Conservation (phyloP, 2,329 filamentous ascomycete species). For the Ploettnerulaceae sp. region DNA sequence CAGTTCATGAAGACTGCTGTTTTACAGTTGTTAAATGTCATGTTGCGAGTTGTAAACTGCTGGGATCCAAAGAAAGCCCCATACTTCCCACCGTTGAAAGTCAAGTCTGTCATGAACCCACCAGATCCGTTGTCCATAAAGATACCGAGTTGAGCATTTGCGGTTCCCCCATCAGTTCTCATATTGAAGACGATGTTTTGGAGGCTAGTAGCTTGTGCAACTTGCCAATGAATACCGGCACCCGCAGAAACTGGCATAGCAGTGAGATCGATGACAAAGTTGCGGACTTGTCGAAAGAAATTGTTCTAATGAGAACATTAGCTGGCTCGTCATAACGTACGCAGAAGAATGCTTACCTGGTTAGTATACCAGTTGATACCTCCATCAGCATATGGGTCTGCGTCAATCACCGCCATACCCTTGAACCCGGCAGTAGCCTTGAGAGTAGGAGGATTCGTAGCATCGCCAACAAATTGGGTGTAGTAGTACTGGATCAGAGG, state of each 20-base stretch:
- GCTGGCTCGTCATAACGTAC: neutral
- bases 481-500: constrained; percentile 87
- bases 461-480: constrained; percentile 86
- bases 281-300: constrained; percentile 79
- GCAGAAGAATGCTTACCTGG: constrained; percentile 57
- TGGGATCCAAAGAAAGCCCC: constrained; percentile 80
- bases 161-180: constrained; percentile 57
- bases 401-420: constrained; percentile 86
- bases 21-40: constrained; percentile 76
- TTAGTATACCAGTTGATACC: constrained; percentile 75
- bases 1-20: constrained; percentile 87
- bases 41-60: constrained; percentile 80
- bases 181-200: constrained; percentile 82
- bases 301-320: constrained; percentile 45
- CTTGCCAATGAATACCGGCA: constrained; percentile 79
- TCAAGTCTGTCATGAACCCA: constrained; percentile 77
- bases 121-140: constrained; percentile 85
- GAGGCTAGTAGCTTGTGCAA: constrained; percentile 74
- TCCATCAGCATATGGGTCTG: constrained; percentile 70
- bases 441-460: constrained; percentile 64
- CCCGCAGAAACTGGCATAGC: constrained; percentile 55
- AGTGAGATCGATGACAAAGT: constrained; percentile 74
- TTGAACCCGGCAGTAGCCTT: constrained; percentile 67
- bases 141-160: constrained; percentile 69
- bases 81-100: constrained; percentile 75